Base-by-base conservation (phyloP, 2,329 filamentous ascomycete species). In the Boeremia exigua region DNA sequence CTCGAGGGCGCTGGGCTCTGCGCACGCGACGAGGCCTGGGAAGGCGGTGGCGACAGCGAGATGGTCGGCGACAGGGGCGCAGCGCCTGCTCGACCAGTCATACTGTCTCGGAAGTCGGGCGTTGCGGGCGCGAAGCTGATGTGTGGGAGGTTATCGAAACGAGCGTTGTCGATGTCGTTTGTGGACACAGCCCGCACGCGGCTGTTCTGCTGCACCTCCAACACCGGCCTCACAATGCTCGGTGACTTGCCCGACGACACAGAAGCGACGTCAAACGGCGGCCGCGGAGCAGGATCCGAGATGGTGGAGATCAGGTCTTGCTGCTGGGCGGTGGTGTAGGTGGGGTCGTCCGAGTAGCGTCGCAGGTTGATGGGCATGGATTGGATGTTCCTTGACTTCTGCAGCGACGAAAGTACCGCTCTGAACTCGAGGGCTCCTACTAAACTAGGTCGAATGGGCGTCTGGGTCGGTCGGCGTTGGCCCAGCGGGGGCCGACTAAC, bases 401-500 rank as follows among this genome's bases (percentile, higher is more conserved):
- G 88, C 53, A 99, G 78, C 2, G 92, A 92, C n/a, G 91, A 89
- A 40, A 99, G 80, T 3, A 96, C 89, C 2, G 94, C 94, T 65
- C 93, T 86, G 67, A 99, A 99, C 76, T 99, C 95, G 54, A 99
- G 81, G 8, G 91, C 95, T 38, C 95, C 95, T 3, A 99, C 89
- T 42, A 99, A 80, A 79, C 95, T 98, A 1, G 95, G 94, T 38
- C 95, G 85, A 59, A 99, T 97, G 0, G 92, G 90, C 6, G 88
- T 94, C 58, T 93, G 84, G 2, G 91, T 86, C 42, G 83, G 92
- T 61, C 88, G 88, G 62, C 89, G 86, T 60, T 87, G 84, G 39
- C 82, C 82, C 42, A 86, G 82, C 29, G 80, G 79, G 1, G 90
- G 86, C 19, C 92, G 86, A 62, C 87, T 87, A 27, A 98, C 83